phyloP scores from a whole-genome alignment of 345 rosid genomes.

The Lenwebbia sp. region DNA sequence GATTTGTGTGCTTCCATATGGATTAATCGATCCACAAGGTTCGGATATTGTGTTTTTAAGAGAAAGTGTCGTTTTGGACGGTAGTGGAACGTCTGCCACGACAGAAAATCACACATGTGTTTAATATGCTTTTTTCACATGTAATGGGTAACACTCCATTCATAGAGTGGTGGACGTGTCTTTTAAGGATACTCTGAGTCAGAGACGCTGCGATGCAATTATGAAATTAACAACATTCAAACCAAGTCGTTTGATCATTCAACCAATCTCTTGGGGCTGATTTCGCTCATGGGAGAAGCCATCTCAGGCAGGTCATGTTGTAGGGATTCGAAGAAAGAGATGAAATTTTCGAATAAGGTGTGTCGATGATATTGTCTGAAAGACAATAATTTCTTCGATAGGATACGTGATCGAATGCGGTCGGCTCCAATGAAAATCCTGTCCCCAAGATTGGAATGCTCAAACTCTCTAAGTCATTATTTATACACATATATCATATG shows the following conservation, averaged over 20 bases:
- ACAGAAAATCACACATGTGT: neutral
- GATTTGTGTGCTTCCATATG: neutral
- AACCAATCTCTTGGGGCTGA: neutral
- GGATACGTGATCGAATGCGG: neutral
- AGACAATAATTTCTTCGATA: neutral
- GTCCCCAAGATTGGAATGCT: neutral
- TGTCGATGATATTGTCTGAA: neutral
- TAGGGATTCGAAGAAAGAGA: neutral
- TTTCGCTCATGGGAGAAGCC: neutral
- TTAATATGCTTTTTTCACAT: neutral
- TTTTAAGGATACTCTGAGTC: neutral
- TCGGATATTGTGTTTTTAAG: neutral
- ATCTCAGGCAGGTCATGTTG: neutral
- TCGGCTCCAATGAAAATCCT: neutral
- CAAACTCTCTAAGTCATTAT: too few relatives aligned
- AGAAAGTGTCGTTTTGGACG: neutral
- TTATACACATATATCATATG: neutral
- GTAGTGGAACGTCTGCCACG: neutral
- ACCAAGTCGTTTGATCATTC: neutral
- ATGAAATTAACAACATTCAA: neutral
- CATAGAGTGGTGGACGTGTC: neutral
- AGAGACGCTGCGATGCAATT: neutral
- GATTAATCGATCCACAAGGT: neutral
- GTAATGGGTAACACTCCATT: neutral
- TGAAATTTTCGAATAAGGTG: neutral